These are phyloP conservation scores for Cryptomeria japonica DNA, from an alignment of 75 land plant genomes.

Conservation along the genomic window DNA sequence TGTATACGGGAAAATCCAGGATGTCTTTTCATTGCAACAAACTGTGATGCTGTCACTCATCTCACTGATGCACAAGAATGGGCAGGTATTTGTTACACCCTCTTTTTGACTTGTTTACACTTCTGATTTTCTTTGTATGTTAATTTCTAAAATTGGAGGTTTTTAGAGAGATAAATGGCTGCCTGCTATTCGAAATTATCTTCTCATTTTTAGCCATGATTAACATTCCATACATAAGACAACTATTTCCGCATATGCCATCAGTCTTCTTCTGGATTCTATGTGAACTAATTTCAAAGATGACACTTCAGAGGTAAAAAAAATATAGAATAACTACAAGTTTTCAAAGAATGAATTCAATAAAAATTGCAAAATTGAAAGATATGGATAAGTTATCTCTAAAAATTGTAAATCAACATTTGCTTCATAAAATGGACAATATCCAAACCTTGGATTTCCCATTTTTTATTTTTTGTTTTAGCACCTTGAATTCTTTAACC, in stretches of 20 bases:
- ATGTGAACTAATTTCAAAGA: background rate
- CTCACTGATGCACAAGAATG: slow-evolving; percentile 79
- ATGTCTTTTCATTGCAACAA: slow-evolving; percentile 74
- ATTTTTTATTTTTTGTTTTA: background rate
- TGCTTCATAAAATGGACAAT: background rate
- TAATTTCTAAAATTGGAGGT: background rate
- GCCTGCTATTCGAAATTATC: background rate
- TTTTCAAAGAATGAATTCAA: background rate
- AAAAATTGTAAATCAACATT: too few relatives aligned
- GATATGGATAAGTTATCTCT: background rate
- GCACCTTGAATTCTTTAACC: too few relatives aligned
- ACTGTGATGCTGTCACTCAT: slow-evolving; percentile 77
- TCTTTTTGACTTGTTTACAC: background rate
- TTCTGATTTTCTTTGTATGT: background rate
- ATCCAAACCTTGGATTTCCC: background rate
- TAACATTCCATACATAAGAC: background rate
- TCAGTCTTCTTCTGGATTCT: background rate
- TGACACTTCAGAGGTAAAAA: background rate
- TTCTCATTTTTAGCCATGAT: background rate
- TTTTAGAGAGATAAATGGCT: background rate
- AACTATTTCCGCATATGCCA: background rate
- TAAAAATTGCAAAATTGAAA: background rate
- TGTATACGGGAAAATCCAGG: slow-evolving; percentile 80
- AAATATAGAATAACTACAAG: background rate
- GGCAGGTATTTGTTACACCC: slow-evolving; percentile 48